These are phyloP conservation scores for Arxiozyma heterogenica DNA, from an alignment of 1,139 yeast species.

Conservation along the genomic window DNA sequence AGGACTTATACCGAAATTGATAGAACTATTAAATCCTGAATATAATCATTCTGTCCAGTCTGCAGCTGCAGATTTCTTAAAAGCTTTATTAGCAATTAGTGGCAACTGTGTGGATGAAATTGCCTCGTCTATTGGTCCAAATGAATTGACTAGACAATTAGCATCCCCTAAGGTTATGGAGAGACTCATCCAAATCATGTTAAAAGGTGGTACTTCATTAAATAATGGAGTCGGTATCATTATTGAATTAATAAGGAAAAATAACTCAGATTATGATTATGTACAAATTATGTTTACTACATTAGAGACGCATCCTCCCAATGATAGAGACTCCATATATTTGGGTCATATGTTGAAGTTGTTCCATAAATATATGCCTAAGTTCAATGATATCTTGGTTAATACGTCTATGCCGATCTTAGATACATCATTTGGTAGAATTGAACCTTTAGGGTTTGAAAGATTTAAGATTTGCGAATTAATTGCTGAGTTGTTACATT, in stretches of 20 bases:
- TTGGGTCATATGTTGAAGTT: slow-evolving; percentile 77
- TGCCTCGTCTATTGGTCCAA: slow-evolving; percentile 90
- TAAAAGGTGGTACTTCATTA: slow-evolving; percentile 82
- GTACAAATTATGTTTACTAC: slow-evolving; percentile 84
- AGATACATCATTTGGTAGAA: slow-evolving; percentile 62
- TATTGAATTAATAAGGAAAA: slow-evolving; percentile 89
- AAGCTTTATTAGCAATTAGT: slow-evolving; percentile 86
- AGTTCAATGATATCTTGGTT: slow-evolving; percentile 52
- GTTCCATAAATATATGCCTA: slow-evolving; percentile 66
- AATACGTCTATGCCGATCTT: slow-evolving; percentile 34
- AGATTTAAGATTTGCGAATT: slow-evolving; percentile 92
- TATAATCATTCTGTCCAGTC: slow-evolving; percentile 62
- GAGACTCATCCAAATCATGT: slow-evolving; percentile 70
- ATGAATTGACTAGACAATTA: slow-evolving; percentile 83
- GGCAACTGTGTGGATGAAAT: slow-evolving; percentile 70
- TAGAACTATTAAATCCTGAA: slow-evolving; percentile 43
- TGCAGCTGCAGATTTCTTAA: slow-evolving; percentile 90
- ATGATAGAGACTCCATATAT: slow-evolving; percentile 89
- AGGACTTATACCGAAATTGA: slow-evolving; percentile 42
- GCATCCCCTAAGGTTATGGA: slow-evolving; percentile 65
- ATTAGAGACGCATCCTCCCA: slow-evolving; percentile 86
- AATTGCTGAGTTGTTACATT: slow-evolving; percentile 87
- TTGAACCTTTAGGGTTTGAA: slow-evolving; percentile 93
- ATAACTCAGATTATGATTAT: slow-evolving; percentile 90
- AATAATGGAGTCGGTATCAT: slow-evolving; percentile 95